Evolutionary conservation across 1,284 basidiomycete species (phyloP).

Genomic region (Boletus holoroseus): DNA sequence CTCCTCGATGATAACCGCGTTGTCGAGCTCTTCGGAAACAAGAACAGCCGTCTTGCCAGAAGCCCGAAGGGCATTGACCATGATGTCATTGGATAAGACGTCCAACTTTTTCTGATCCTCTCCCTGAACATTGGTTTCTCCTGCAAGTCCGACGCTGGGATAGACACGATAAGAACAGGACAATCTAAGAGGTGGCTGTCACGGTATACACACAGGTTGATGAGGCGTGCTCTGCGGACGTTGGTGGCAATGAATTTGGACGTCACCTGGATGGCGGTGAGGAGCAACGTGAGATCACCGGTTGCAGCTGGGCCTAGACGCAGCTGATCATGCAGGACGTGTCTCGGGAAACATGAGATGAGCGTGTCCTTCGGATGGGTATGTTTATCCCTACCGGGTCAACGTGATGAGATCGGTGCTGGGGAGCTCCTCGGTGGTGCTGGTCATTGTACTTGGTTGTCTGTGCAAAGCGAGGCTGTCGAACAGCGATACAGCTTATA

Average conservation of each 20-base stretch:
- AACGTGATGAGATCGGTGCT: slow-evolving; percentile 88
- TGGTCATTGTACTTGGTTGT: slow-evolving; percentile 21
- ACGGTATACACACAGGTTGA: slow-evolving; percentile 77
- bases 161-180: slow-evolving; percentile 8
- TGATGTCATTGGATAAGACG: slow-evolving; percentile 97
- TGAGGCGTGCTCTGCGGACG: slow-evolving; percentile 92
- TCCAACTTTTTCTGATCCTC: slow-evolving; percentile 99
- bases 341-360: slow-evolving; percentile 41
- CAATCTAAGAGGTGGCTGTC: neutral
- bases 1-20: slow-evolving; percentile 86
- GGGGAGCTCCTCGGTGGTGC: slow-evolving; percentile 56
- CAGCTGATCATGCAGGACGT: slow-evolving; percentile 81
- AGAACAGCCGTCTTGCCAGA: slow-evolving; percentile 95
- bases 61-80: slow-evolving; percentile 92
- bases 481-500: slow-evolving; percentile 18
- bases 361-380: neutral
- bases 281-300: slow-evolving; percentile 91
- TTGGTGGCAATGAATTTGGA: slow-evolving; percentile 98
- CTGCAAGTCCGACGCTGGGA: slow-evolving; percentile 85
- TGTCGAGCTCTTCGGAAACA: slow-evolving; percentile 93
- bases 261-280: slow-evolving; percentile 94
- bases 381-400: slow-evolving; percentile 57
- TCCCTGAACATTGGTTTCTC: slow-evolving; percentile 94
- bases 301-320: slow-evolving; percentile 75
- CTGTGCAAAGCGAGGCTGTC: neutral